Evolutionary conservation across 345 rosid species (phyloP).

Genomic region (Schrenkiella parvula): DNA sequence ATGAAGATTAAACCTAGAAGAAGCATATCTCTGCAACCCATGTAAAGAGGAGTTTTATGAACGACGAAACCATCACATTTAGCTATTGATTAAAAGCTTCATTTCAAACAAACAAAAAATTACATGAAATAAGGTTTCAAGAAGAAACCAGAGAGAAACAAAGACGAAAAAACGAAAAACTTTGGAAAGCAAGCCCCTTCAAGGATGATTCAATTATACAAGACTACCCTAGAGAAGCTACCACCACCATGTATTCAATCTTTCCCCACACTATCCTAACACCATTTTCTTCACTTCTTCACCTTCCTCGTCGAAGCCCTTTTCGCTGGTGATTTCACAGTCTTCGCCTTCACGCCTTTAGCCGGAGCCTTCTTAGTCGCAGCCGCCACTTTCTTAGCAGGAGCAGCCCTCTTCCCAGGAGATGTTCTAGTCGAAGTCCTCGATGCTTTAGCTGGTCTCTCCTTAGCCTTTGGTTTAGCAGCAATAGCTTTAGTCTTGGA

Average conservation of each 20-base stretch:
- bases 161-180: neutral
- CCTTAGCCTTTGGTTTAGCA: conserved; percentile 50
- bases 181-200: conserved; percentile 26
- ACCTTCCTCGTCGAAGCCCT: conserved; percentile 40
- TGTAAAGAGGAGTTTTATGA: neutral
- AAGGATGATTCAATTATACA: conserved; percentile 36
- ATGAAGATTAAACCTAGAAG: neutral
- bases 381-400: conserved; percentile 43
- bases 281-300: conserved; percentile 33
- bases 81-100: conserved; percentile 24
- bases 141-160: conserved; percentile 2
- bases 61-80: neutral
- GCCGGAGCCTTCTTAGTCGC: conserved; percentile 46
- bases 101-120: conserved; percentile 23
- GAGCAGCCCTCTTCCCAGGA: conserved; percentile 54
- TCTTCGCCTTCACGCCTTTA: conserved; percentile 47
- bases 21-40: neutral
- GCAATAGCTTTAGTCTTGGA: conserved; percentile 42
- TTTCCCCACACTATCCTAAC: conserved; percentile 13
- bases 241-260: conserved; percentile 16
- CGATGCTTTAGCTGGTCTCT: conserved; percentile 57
- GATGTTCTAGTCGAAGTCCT: conserved; percentile 63
- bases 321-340: conserved; percentile 59
- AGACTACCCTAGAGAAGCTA: conserved; percentile 35
- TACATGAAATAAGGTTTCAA: conserved; percentile 1